Evolutionary conservation across 2,329 filamentous ascomycete genomes (phyloP).

Genomic region (Cercospora brassicicola): DNA sequence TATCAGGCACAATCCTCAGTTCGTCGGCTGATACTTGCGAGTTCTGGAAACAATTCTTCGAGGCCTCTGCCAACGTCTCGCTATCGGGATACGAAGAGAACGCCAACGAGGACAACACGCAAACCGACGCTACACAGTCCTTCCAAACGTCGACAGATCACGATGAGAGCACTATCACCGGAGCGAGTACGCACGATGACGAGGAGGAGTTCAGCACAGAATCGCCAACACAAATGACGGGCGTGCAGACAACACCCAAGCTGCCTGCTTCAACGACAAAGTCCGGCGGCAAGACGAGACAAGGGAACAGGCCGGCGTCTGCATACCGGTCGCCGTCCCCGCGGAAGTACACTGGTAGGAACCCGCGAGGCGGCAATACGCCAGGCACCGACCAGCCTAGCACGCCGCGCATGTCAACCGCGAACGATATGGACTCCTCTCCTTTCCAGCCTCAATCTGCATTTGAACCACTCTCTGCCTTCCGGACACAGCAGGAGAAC

Average conservation of each 20-base stretch:
- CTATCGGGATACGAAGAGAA: slow-evolving; percentile 90
- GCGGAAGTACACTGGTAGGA: slow-evolving; percentile 46
- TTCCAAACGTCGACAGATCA: slow-evolving; percentile 34
- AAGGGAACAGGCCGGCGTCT: slow-evolving; percentile 20
- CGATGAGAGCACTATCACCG: slow-evolving; percentile 37
- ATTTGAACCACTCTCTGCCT: slow-evolving; percentile 38
- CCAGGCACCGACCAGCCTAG: slow-evolving; percentile 32
- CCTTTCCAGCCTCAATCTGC: slow-evolving; percentile 52
- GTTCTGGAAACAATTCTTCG: slow-evolving; percentile 99
- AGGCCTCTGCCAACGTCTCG: slow-evolving; percentile 95
- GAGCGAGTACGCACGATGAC: slow-evolving; percentile 39
- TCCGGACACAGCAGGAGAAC: slow-evolving; percentile 38
- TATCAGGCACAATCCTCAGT: neutral
- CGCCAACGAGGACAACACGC: slow-evolving; percentile 56
- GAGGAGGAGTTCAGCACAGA: slow-evolving; percentile 65
- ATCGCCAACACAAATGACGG: slow-evolving; percentile 52
- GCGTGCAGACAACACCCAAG: slow-evolving; percentile 61
- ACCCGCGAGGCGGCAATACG: slow-evolving; percentile 27
- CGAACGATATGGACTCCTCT: slow-evolving; percentile 44
- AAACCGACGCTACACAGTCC: slow-evolving; percentile 39
- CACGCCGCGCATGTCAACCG: slow-evolving; percentile 32
- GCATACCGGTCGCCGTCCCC: slow-evolving; percentile 39
- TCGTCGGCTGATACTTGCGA: slow-evolving; percentile 41
- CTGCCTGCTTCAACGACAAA: slow-evolving; percentile 41
- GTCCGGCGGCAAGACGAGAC: slow-evolving; percentile 32